These are phyloP conservation scores for Tuber borchii DNA, from an alignment of 495 filamentous ascomycete genomes.

Conservation along the genomic window DNA sequence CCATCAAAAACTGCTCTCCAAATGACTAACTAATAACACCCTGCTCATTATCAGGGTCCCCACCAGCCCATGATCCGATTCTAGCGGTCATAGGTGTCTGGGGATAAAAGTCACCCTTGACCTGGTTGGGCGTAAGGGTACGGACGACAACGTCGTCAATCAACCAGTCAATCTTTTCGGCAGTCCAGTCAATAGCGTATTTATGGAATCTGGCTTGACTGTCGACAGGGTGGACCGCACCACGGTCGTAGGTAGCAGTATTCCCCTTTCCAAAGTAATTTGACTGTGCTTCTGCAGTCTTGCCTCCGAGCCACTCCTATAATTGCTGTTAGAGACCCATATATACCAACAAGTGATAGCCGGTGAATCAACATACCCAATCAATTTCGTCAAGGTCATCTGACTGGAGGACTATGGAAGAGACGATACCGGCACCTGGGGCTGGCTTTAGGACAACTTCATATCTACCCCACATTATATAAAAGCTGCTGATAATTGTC, in stretches of 20 bases:
- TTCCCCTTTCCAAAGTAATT: conserved; percentile 95
- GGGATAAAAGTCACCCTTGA: conserved; percentile 66
- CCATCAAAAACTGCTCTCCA: background rate
- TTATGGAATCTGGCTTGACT: conserved; percentile 69
- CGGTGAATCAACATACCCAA: conserved; percentile 58
- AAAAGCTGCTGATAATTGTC: conserved; percentile 66
- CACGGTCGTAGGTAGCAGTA: conserved; percentile 65
- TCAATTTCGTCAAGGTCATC: conserved; percentile 93
- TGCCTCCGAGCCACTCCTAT: conserved; percentile 63
- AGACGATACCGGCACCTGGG: conserved; percentile 67
- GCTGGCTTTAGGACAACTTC: conserved; percentile 66
- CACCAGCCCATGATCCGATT: conserved; percentile 80
- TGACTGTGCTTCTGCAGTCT: conserved; percentile 63
- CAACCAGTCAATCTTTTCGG: conserved; percentile 69
- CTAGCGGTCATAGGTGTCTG: conserved; percentile 87
- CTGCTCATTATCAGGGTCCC: conserved; percentile 62
- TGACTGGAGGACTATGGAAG: conserved; percentile 78
- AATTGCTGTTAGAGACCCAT: conserved; percentile 4
- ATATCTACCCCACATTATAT: conserved; percentile 78
- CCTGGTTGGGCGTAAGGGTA: conserved; percentile 55
- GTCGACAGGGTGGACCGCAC: conserved; percentile 54
- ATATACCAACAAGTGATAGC: conserved; percentile 23
- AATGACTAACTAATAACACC: conserved; percentile 64
- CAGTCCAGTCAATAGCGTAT: conserved; percentile 85
- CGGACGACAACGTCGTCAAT: conserved; percentile 67